Base-by-base conservation (phyloP, 2,329 filamentous ascomycete species). In the Colletotrichum sp. region DNA sequence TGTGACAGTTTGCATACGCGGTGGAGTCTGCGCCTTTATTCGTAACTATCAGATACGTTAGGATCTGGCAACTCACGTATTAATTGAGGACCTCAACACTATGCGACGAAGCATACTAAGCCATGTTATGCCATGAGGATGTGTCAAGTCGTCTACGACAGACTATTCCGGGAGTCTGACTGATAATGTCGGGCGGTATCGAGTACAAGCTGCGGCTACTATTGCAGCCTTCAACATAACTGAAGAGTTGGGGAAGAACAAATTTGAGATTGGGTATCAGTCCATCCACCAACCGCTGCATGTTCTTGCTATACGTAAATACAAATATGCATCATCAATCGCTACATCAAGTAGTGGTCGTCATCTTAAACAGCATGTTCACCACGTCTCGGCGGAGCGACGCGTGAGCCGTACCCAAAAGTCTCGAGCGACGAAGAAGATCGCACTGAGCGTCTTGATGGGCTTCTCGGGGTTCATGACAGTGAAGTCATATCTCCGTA, bases 381-480 rank as follows among this genome's bases (percentile, higher is more conserved):
- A 52, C 4, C 4, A 52, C 0, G 44, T 30, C 5, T 36, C 48
- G 3, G 11, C 13, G 6, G 59, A 19, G 12, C 74, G 65, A 25
- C 60, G 61, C 8, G 80, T 80, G 19, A 85, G 77, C 2, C 78
- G 81, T 3, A 84, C 83, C 83, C 82, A 84, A 64, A 84, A 84
- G 27, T 84, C 83, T 1, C 81, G 81, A 6, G 83, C 83, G 68
- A 84, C 81, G 48, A 84, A 79, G 27, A 85, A 84, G 0, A 83
- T 81, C 1, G 83, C 84, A 2, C 82, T 80, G 12, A 72, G 63
- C 1, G 78, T 81, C 63, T 80, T 84, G 59, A 85, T 83, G 5
- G 83, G 82, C 6, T 68, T 77, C 57, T 83, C 81, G 1, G 82
- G 78, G n/a, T 85, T 82, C 5, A 84, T 57, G 1, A 85, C 63